Evolutionary conservation across 2,329 filamentous ascomycete genomes (phyloP).

Genomic region (Pseudocercospora musae): DNA sequence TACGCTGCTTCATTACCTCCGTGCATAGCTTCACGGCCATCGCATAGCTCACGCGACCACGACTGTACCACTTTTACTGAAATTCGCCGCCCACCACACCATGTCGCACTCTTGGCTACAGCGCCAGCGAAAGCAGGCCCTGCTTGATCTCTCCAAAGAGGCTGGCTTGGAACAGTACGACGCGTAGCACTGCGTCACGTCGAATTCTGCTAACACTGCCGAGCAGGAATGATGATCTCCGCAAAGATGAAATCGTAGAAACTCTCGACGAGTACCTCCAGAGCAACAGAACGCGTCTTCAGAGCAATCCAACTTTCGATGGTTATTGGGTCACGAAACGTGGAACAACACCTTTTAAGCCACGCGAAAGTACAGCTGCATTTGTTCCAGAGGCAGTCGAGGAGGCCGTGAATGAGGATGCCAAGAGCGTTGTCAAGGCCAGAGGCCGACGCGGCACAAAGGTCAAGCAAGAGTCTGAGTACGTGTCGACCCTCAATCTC

Average conservation of each 20-base stretch:
- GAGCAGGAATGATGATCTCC: slow-evolving; percentile 53
- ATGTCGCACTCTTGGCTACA: slow-evolving; percentile 32
- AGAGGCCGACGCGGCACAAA: slow-evolving; percentile 31
- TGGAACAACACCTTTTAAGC: slow-evolving; percentile 53
- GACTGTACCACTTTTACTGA: slow-evolving; percentile 30
- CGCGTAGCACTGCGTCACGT: neutral
- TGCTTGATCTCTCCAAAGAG: slow-evolving; percentile 31
- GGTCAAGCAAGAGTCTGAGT: slow-evolving; percentile 38
- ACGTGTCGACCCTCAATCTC: slow-evolving; percentile 9
- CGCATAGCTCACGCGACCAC: slow-evolving; percentile 50
- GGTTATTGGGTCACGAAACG: slow-evolving; percentile 64
- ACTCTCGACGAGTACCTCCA: slow-evolving; percentile 71
- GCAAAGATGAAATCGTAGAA: slow-evolving; percentile 76
- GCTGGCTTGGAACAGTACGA: slow-evolving; percentile 32
- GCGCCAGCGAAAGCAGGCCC: slow-evolving; percentile 30
- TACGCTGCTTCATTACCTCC: slow-evolving; percentile 3
- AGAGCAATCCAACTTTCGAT: slow-evolving; percentile 61
- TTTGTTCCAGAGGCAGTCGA: slow-evolving; percentile 23
- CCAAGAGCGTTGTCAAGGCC: slow-evolving; percentile 31
- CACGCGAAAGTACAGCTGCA: slow-evolving; percentile 28
- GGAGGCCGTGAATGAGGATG: slow-evolving; percentile 24
- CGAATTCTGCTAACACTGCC: neutral
- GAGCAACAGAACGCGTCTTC: slow-evolving; percentile 64
- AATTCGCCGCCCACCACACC: slow-evolving; percentile 5
- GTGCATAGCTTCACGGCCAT: slow-evolving; percentile 32